Evolutionary conservation across 805 yeast genomes (phyloP).

Genomic region (Candida montana): DNA sequence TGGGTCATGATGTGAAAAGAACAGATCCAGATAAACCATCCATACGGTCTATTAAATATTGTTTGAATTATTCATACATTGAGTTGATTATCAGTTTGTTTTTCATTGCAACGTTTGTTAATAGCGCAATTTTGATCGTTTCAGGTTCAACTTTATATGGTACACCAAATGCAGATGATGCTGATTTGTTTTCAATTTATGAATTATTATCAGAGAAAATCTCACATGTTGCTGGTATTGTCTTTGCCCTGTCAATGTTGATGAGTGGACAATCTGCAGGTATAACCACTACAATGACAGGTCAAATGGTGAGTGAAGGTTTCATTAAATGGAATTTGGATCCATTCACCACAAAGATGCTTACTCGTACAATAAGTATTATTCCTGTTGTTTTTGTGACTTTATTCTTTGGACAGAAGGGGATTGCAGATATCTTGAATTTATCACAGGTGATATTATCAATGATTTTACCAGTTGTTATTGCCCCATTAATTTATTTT

Average conservation of each 20-base stretch:
- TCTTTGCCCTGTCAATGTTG: constrained; percentile 82
- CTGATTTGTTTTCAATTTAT: constrained; percentile 80
- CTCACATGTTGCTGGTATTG: constrained; percentile 81
- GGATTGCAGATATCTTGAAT: constrained; percentile 69
- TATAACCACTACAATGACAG: constrained; percentile 87
- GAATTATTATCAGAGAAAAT: constrained; percentile 61
- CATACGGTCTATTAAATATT: constrained; percentile 69
- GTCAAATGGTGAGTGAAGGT: constrained; percentile 92
- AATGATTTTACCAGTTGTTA: constrained; percentile 75
- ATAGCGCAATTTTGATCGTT: constrained; percentile 82
- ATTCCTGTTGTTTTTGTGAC: constrained; percentile 80
- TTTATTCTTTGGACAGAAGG: constrained; percentile 69
- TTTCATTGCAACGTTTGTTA: constrained; percentile 88
- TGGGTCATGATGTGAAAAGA: constrained; percentile 42
- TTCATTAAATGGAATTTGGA: constrained; percentile 73
- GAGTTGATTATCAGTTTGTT: constrained; percentile 79
- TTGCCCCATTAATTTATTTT: constrained; percentile 81
- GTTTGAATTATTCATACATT: constrained; percentile 74
- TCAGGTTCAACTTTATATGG: constrained; percentile 81
- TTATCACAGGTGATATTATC: constrained; percentile 80
- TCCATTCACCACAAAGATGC: constrained; percentile 75
- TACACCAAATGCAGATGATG: constrained; percentile 62
- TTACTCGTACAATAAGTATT: constrained; percentile 80
- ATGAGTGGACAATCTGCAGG: constrained; percentile 96
- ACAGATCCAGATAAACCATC: constrained; percentile 58